Conservation (phyloP, 768 basidiomycete genomes). For the Termitomyces sp. region DNA sequence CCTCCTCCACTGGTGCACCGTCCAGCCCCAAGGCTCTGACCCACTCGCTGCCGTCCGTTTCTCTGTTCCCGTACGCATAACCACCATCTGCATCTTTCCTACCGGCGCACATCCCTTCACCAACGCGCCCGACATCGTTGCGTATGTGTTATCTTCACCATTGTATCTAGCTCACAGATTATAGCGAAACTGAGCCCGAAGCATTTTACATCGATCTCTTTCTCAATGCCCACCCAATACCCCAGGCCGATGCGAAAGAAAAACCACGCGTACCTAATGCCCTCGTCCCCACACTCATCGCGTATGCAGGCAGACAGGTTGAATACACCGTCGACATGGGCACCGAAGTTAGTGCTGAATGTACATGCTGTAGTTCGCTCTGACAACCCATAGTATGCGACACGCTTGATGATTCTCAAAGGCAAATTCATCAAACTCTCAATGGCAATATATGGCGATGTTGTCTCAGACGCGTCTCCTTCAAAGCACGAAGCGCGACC, state of each 20-base stretch:
- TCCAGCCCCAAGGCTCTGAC: conserved; percentile 52
- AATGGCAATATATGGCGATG: conserved; percentile 58
- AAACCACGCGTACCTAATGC: conserved; percentile 68
- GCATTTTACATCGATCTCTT: conserved; percentile 73
- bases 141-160: conserved; percentile 37
- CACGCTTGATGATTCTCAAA: conserved; percentile 77
- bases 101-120: conserved; percentile 59
- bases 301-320: conserved; percentile 65
- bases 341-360: conserved; percentile 44
- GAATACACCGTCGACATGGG: conserved; percentile 74
- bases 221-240: conserved; percentile 65
- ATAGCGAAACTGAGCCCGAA: conserved; percentile 66
- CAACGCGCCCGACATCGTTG: conserved; percentile 55
- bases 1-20: conserved; percentile 66
- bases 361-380: neutral
- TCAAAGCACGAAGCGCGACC: conserved; percentile 39
- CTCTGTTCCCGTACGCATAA: conserved; percentile 61
- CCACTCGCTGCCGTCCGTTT: conserved; percentile 72
- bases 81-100: conserved; percentile 68
- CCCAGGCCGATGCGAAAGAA: conserved; percentile 41
- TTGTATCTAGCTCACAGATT: conserved; percentile 1
- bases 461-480: conserved; percentile 41
- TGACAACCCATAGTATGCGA: conserved; percentile 48
- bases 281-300: conserved; percentile 66
- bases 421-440: conserved; percentile 69